A percentile compares a stretch with the other conserved stretches of the same genome.
Evolutionary conservation across 495 filamentous ascomycete genomes (phyloP).

Genomic region (Penicillium egyptiacum): DNA sequence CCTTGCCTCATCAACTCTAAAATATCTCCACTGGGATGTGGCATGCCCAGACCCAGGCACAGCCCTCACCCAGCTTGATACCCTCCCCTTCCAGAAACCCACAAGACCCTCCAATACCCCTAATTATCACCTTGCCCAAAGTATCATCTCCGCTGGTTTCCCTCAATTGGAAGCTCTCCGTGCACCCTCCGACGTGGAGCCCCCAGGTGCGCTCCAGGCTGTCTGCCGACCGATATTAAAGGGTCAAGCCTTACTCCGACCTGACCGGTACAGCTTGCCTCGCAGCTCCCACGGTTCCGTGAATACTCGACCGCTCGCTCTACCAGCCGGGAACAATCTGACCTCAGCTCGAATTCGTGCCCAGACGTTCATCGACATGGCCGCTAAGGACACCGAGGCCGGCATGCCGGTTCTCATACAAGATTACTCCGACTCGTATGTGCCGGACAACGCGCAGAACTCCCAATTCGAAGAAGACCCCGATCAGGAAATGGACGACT

Average conservation of each 20-base stretch:
- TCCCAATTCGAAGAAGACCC: slow-evolving; percentile 36
- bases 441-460: slow-evolving; percentile 41
- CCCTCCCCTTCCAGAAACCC: slow-evolving; percentile 39
- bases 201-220: slow-evolving; percentile 63
- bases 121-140: slow-evolving; percentile 69
- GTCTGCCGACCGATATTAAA: slow-evolving; percentile 62
- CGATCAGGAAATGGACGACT: slow-evolving; percentile 41
- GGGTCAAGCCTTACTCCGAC: slow-evolving; percentile 48
- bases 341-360: slow-evolving; percentile 50
- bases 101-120: slow-evolving; percentile 49
- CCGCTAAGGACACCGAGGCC: slow-evolving; percentile 43
- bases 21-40: slow-evolving; percentile 81
- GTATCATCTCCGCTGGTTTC: slow-evolving; percentile 69
- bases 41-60: slow-evolving; percentile 48
- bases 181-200: slow-evolving; percentile 70
- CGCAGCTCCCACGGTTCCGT: slow-evolving; percentile 50
- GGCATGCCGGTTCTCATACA: slow-evolving; percentile 46
- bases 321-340: slow-evolving; percentile 48
- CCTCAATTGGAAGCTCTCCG: slow-evolving; percentile 67
- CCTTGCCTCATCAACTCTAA: slow-evolving; percentile 64
- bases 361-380: slow-evolving; percentile 52
- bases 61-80: slow-evolving; percentile 43
- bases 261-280: slow-evolving; percentile 50
- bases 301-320: slow-evolving; percentile 41
- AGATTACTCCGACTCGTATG: slow-evolving; percentile 44